A percentile compares a stretch with the other conserved stretches of the same genome.
phyloP scores from a whole-genome alignment of 805 yeast species.

The Yamadazyma paraphyllophila region DNA sequence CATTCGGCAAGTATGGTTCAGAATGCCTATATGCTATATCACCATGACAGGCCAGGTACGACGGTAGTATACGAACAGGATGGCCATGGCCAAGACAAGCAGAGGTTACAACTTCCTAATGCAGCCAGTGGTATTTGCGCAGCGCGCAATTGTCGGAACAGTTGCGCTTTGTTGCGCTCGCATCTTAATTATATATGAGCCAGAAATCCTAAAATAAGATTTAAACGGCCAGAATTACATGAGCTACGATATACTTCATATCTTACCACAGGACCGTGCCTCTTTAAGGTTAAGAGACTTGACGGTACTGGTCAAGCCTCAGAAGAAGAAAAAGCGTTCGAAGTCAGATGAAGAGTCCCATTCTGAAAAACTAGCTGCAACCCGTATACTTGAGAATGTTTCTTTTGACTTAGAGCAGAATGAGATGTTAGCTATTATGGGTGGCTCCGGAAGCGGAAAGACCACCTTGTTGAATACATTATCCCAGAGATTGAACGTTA shows the following conservation, averaged over 20 bases:
- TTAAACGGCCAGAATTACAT: too few species aligned
- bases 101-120: neutral
- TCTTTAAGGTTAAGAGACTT: conserved; percentile 20
- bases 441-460: conserved; percentile 87
- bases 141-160: neutral
- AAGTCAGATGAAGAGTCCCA: conserved; percentile 9
- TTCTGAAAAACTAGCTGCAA: neutral
- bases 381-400: conserved; percentile 38
- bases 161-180: neutral
- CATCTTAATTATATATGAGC: too few species aligned
- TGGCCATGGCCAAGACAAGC: neutral
- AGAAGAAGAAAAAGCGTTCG: neutral
- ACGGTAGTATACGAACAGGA: too few species aligned
- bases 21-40: too few species aligned
- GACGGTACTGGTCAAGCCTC: conserved; percentile 17
- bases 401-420: conserved; percentile 61
- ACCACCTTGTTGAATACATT: conserved; percentile 72
- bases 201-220: too few species aligned
- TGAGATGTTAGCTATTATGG: conserved; percentile 73
- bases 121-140: neutral
- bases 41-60: too few species aligned
- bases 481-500: conserved; percentile 48
- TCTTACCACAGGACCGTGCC: conserved; percentile 42
- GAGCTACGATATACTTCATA: conserved; percentile 17
- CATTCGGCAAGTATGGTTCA: too few species aligned